Evolutionary conservation across 805 yeast species (phyloP).

Genomic region (Yamadazyma kitorensis): DNA sequence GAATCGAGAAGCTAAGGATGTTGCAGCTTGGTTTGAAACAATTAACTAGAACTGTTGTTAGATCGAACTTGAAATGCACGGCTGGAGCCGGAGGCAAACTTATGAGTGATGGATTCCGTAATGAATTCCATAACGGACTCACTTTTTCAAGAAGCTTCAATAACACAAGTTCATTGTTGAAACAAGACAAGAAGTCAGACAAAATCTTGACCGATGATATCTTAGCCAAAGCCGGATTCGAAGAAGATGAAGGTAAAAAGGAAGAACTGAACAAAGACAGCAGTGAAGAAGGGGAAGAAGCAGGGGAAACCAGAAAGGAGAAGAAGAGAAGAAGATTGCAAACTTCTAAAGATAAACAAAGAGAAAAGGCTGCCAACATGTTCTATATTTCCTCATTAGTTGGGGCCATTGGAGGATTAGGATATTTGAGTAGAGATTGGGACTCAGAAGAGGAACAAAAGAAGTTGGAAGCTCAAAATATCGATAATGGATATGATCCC

Average conservation of each 20-base stretch:
- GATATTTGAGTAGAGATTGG: conserved; percentile 81
- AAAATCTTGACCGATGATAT: conserved; percentile 73
- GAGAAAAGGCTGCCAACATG: conserved; percentile 77
- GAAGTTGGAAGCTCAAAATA: conserved; percentile 43
- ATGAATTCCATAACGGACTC: too few relatives aligned
- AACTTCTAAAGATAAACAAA: conserved; percentile 73
- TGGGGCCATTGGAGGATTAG: conserved; percentile 50
- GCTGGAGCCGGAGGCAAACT: too few relatives aligned
- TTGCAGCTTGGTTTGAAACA: too few relatives aligned
- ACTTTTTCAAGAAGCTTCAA: too few relatives aligned
- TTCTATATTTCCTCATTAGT: conserved; percentile 63
- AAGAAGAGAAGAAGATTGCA: conserved; percentile 48
- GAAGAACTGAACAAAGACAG: conserved; percentile 6
- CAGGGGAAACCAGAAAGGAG: conserved; percentile 7
- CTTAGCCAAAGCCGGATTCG: conserved; percentile 81
- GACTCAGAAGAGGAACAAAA: conserved; percentile 68
- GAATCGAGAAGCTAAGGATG: too few relatives aligned
- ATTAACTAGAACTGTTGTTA: too few relatives aligned
- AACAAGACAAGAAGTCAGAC: conserved; percentile 20
- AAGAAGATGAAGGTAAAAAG: conserved; percentile 30
- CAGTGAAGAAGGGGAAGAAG: conserved; percentile 13
- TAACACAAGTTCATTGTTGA: too few relatives aligned
- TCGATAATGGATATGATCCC: conserved; percentile 68
- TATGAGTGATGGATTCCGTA: too few relatives aligned
- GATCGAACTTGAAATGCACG: too few relatives aligned